Conservation (phyloP, 495 filamentous ascomycete genomes). For the Cryomyces minteri region DNA sequence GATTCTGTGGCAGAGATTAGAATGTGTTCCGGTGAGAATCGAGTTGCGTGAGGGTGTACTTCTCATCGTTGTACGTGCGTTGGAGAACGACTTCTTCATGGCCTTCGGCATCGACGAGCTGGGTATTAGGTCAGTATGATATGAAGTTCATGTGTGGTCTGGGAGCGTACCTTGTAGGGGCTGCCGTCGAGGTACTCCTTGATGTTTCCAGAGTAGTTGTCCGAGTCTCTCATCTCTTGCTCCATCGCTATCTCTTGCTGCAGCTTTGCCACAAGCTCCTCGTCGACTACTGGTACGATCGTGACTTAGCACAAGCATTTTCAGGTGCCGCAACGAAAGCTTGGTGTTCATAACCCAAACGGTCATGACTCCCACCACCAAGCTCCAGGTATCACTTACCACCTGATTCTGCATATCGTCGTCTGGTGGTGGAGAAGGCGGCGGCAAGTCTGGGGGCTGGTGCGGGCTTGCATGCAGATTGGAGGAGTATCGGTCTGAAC, state of each 20-base stretch:
- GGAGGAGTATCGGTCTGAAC: not conserved
- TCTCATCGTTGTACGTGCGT: conserved; percentile 74
- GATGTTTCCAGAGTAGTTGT: conserved; percentile 39
- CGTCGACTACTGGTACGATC: conserved; percentile 28
- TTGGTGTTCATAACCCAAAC: no score
- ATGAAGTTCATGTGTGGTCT: no score
- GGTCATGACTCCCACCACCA: no score
- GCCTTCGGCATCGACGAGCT: conserved; percentile 62
- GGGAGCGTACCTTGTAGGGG: conserved; percentile 30
- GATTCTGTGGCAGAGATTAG: conserved; percentile 37
- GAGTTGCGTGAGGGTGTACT: conserved; percentile 31
- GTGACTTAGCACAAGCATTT: not conserved
- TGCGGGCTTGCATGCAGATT: not conserved
- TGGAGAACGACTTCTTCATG: conserved; percentile 74
- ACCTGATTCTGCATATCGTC: not conserved
- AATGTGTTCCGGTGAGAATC: conserved; percentile 3
- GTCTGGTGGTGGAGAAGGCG: conserved; percentile 4
- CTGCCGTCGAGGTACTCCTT: conserved; percentile 57
- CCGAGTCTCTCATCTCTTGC: conserved; percentile 32
- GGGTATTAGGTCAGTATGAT: no score
- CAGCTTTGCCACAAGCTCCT: conserved; percentile 60
- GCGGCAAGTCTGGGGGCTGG: not conserved
- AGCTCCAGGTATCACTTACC: no score
- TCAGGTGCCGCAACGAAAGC: no score
- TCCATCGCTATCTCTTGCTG: conserved; percentile 57